These are phyloP conservation scores for Agastache rugosa DNA, from an alignment of 257 asterid species.

Conservation along the genomic window DNA sequence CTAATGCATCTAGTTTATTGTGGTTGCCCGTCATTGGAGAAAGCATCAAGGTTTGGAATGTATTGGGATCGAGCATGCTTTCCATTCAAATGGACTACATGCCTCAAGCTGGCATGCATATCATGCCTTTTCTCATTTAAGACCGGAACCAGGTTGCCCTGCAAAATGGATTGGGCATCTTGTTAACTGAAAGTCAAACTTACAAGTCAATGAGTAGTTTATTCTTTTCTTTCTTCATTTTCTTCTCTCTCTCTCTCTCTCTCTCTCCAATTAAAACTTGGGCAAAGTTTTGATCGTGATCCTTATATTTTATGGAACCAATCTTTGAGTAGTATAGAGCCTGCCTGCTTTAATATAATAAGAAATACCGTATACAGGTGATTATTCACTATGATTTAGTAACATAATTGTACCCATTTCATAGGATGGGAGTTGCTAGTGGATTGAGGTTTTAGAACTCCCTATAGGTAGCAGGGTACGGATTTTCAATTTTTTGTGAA, in stretches of 20 bases:
- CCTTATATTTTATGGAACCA: slow-evolving; percentile 29
- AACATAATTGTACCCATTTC: neutral
- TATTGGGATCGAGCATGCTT: slow-evolving; percentile 12
- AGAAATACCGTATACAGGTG: slow-evolving; percentile 12
- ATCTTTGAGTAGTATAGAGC: slow-evolving; percentile 16
- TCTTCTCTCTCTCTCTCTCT: neutral
- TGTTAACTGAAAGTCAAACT: neutral
- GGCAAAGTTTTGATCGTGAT: slow-evolving; percentile 15
- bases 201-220: neutral
- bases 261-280: neutral
- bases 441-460: neutral
- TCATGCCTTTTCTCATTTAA: slow-evolving; percentile 1
- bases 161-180: neutral
- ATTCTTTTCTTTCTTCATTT: neutral
- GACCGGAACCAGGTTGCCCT: no score
- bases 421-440: neutral
- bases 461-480: neutral
- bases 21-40: slow-evolving; percentile 1
- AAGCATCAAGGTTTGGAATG: neutral
- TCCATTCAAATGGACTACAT: neutral
- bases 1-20: neutral
- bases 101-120: neutral
- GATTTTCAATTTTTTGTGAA: neutral
- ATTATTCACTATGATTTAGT: neutral
- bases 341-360: slow-evolving; percentile 7